Conservation (phyloP, 2,329 filamentous ascomycete genomes). For the Paecilomyces fulvus region DNA sequence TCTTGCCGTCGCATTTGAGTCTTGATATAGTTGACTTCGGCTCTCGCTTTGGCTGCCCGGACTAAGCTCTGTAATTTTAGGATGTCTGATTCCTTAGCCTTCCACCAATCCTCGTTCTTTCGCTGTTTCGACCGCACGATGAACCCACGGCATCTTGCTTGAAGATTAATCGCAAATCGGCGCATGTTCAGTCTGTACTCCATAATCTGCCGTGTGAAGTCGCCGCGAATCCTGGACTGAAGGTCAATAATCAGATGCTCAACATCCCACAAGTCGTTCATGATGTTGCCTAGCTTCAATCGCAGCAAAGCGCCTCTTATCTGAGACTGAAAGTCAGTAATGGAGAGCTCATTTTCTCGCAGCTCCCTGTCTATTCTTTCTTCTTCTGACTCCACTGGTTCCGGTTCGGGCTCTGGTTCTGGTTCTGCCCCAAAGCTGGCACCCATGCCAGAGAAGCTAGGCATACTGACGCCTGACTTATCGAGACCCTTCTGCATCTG, state of each 20-base stretch:
- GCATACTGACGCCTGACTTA: conserved; percentile 90
- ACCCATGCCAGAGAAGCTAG: conserved; percentile 94
- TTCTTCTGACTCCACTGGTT: conserved; percentile 75
- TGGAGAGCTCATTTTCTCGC: conserved; percentile 60
- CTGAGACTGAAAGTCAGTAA: conserved; percentile 79
- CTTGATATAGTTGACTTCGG: conserved; percentile 35
- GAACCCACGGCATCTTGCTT: conserved; percentile 70
- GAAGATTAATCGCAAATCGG: conserved; percentile 67
- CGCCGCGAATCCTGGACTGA: conserved; percentile 78
- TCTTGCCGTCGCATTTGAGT: conserved; percentile 31
- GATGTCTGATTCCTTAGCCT: conserved; percentile 61
- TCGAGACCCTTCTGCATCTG: conserved; percentile 95
- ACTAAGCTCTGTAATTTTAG: conserved; percentile 74
- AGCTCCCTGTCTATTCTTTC: conserved; percentile 78
- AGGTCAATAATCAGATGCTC: conserved; percentile 72
- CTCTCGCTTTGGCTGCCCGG: conserved; percentile 46
- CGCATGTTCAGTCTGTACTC: conserved; percentile 78
- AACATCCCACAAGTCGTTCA: conserved; percentile 83
- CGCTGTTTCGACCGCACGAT: conserved; percentile 58
- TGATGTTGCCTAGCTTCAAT: conserved; percentile 66
- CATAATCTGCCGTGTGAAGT: conserved; percentile 75
- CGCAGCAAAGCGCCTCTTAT: conserved; percentile 72
- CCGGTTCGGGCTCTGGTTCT: conserved; percentile 62
- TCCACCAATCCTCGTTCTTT: conserved; percentile 62
- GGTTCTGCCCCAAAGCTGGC: conserved; percentile 87